These are phyloP conservation scores for Cyclotella choctawhatcheeana DNA, from an alignment of 108 stramenopile species.

Conservation along the genomic window DNA sequence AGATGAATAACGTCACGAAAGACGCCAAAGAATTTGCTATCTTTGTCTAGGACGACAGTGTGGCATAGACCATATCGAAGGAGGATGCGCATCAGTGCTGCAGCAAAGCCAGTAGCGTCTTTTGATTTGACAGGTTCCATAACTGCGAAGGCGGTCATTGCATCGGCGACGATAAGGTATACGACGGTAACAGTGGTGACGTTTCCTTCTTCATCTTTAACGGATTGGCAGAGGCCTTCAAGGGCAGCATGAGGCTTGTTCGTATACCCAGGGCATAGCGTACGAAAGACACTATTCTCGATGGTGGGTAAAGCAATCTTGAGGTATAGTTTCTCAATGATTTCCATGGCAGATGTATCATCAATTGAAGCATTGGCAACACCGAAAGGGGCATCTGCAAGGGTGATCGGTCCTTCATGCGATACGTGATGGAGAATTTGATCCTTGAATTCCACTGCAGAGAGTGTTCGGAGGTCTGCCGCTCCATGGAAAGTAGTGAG, in stretches of 20 bases:
- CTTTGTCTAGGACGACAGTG: conserved; percentile 16
- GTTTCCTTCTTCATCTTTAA: background rate
- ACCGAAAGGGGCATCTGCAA: conserved; percentile 1
- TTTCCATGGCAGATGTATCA: background rate
- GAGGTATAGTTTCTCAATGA: background rate
- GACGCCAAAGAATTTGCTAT: background rate
- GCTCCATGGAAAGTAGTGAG: conserved; percentile 14
- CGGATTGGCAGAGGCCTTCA: background rate
- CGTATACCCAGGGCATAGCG: background rate
- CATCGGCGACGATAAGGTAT: conserved; percentile 1
- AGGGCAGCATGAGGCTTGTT: conserved; percentile 12
- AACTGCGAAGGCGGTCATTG: conserved; percentile 10
- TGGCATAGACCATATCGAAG: conserved; percentile 13
- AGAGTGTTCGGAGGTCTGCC: conserved; percentile 5
- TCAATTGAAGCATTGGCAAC: background rate
- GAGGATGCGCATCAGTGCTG: conserved; percentile 18
- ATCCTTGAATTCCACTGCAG: background rate
- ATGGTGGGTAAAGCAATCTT: background rate
- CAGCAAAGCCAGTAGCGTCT: background rate
- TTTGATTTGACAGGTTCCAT: background rate
- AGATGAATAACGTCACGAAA: conserved; percentile 1
- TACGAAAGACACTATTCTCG: background rate
- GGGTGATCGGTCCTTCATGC: background rate
- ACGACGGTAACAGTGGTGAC: background rate
- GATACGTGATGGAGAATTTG: background rate